Evolutionary conservation across 2,329 filamentous ascomycete genomes (phyloP), one percentile per base, ranked within the genome.

Genomic region (Mycosphaerella arachidis): DNA sequence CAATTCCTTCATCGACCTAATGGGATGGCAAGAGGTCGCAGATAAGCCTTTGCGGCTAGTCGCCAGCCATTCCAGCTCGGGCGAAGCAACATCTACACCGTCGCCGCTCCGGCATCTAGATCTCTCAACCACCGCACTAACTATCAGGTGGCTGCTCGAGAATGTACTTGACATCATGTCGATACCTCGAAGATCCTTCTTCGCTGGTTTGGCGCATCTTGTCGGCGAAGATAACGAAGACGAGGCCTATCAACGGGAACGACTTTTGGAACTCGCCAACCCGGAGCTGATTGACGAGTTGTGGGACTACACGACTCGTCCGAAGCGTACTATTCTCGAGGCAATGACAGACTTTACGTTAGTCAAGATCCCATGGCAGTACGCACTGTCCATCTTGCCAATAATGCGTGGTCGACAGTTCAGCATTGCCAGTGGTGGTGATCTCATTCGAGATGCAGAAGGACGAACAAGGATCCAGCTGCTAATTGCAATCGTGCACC

Each of bases 291-390:
- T 93, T 6, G 92, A 97, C 67, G 94, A 99, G 68, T 87, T 96
- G 58, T 97, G 91, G 77, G 93, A 99, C 76, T 99, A 99, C 72
- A 94, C 94, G 1, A 92, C 92, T 0, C 86, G 94, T 8, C 90
- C 93, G 0, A 87, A 92, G 35, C 87, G 94, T 35, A 95, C 90
- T 60, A 96, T 97, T 59, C 79, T 99, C 6, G 94, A 99, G 75
- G 88, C 96, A 3, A 82, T 99, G 30, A 87, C 93, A 58, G 94
- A 99, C 68, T 99, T 99, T 68, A 84, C 89, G 46, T 88, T 85
- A 0, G 88, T 97, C 57, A 87, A 87, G 63, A 85, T 99, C 1
- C 92, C 94, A 0, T 90, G 87, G 76, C 79, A 88, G 57, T 85
- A 87, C 53, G 81, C 88, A 1, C 81, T 90, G 9, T 85, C 87